Evolutionary conservation across 768 basidiomycete genomes (phyloP), one percentile per base, ranked within the genome.

Genomic region (Vararia minispora): DNA sequence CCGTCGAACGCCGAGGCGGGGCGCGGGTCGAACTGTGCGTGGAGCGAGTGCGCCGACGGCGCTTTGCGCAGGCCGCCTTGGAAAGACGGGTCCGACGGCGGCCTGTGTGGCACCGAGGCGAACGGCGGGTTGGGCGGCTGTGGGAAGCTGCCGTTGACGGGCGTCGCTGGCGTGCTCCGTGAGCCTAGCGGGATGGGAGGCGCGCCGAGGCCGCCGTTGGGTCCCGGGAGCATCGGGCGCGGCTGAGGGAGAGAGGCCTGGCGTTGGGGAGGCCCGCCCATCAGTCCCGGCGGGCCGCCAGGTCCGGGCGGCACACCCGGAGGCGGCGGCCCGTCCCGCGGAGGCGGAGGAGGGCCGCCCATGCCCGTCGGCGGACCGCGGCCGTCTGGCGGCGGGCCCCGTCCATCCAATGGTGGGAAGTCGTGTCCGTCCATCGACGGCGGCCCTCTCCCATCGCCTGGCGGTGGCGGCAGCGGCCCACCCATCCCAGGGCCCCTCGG

Each of bases 11-110:
- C 28, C 11, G 36, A 28, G 8, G 6, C 24, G 3, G 17, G 54
- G 31, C 40, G 33, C 9, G 42, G 47, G 13, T 66, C 66, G 40
- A 62, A 53, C 41, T 72, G 72, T 33, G 71, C 62, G 50, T 64
- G 63, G 21, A 85, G 63, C 11, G 77, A 81, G 16, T 69, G 71
- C 17, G 71, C 59, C 10, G 83, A 83, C 16, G 66, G 56, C 8
- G 71, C 70, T 53, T 78, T 79, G 23, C 60, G 64, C 21, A 71
- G 44, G 11, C 46, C 55, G 18, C 52, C 54, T n/a, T 57, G 52
- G 31, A 52, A 48, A 1, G 56, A 42, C 2, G 54, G 48, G 18
- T 52, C 53, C 7, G 55, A 55, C 6, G 51, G 46, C 1, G 53
- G 43, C 6, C 52, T 49, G 1, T 48, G 45, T 7, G 50, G 16